Base-by-base conservation (phyloP, 192 early-diverging fungal species). In the Chytriomyces sp. region DNA sequence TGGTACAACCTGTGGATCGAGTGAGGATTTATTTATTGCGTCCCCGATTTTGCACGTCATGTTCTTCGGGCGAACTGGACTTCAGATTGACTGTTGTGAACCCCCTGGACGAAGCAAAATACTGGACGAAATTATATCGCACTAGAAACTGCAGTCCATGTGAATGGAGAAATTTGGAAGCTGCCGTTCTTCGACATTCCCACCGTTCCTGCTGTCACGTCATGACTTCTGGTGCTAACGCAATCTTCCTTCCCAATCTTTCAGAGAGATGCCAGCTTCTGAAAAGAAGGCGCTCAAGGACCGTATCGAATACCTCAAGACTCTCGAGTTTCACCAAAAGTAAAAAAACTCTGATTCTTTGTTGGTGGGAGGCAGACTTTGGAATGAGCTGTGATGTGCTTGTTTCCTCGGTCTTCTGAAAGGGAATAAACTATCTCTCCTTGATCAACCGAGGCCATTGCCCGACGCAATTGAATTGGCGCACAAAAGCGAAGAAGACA, bases 201-300 rank as follows among this genome's bases (percentile, higher is more conserved):
- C 53, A 20, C 20, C 53, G 0, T 57, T 2, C 53, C 53, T 20
- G 11, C 53, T 11, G 11, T 18, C 53, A 20, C 53, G 53, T 57
- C 13, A 11, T 57, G 13, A 3, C 53, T 0, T 20, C 53, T 11
- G 53, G 53, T 20, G 53, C 53, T 57, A 20, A 57, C 53, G 20
- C 20, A 20, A 20, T 57, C 11, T 20, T 20, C 20, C 11, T 20
- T 20, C 20, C 20, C 53, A 46, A 61, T 28, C 61, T 7, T 35
- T 23, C 50, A 82, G 80, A 6, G 83, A 82, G 71, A 78, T 72
- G 46, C 80, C 85, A 20, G 79, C 13, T 18, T 26, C 67, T 26
- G 85, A 86, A 77, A 83, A 83, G 85, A 78, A 80, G 82, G 82
- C 72, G 61, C 26, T 80, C 11, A 67, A 69, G 72, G 82, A 74